Conservation (phyloP, 1,284 basidiomycete genomes). For the Ustilago curta region DNA sequence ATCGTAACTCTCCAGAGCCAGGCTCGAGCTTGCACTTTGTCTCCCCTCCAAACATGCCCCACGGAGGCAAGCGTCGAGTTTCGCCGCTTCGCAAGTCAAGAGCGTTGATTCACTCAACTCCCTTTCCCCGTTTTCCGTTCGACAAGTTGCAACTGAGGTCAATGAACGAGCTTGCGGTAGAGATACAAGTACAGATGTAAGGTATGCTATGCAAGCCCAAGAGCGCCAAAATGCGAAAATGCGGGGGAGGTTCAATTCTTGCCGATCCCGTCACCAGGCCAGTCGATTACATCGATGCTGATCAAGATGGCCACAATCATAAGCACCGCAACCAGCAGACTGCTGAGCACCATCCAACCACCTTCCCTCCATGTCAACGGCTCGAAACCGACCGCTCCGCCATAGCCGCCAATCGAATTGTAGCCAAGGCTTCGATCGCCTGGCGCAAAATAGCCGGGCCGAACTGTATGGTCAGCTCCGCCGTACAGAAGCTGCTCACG, state of each 20-base stretch:
- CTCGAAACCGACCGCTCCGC: conserved; percentile 40
- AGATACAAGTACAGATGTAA: conserved; percentile 38
- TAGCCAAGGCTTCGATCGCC: conserved; percentile 39
- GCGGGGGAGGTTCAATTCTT: conserved; percentile 18
- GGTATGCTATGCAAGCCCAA: neutral
- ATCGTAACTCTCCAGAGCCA: no score
- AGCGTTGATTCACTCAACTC: neutral
- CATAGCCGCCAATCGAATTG: conserved; percentile 22
- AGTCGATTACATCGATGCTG: conserved; percentile 55
- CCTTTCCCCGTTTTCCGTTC: neutral
- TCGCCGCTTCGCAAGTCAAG: neutral
- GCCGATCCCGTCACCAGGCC: conserved; percentile 55
- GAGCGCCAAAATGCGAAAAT: neutral
- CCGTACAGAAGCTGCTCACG: conserved; percentile 31
- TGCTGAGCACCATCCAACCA: conserved; percentile 43
- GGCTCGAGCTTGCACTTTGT: no score
- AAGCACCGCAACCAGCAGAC: conserved; percentile 22
- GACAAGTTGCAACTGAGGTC: neutral
- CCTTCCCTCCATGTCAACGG: conserved; percentile 32
- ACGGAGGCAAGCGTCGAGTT: no score
- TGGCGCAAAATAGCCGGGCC: conserved; percentile 29
- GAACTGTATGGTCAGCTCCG: conserved; percentile 8
- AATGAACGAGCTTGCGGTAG: conserved; percentile 5
- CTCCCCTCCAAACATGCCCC: no score
- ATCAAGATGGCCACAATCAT: conserved; percentile 49